A percentile compares a stretch with the other conserved stretches of the same genome.
Conservation (phyloP, 225 moss, liverwort and hornwort genomes). For the Pseudisothecium myosuroides region DNA sequence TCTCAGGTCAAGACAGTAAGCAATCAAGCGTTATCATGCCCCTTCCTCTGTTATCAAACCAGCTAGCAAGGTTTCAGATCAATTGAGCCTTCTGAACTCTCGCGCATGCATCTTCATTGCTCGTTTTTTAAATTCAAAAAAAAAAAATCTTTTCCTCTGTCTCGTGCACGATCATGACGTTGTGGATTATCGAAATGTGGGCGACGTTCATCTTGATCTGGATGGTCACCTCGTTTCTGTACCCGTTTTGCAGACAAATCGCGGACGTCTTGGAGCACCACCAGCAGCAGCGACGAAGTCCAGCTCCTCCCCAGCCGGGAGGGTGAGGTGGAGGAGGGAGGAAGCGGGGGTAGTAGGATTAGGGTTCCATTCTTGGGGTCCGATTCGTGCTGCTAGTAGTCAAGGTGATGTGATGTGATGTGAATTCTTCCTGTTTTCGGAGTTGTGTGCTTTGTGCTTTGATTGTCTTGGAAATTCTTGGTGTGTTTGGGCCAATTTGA, state of each 20-base stretch:
- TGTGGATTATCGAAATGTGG: conserved; percentile 22
- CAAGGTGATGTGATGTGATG: conserved; percentile 2
- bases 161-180: background rate
- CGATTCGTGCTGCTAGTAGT: conserved; percentile 3
- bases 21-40: background rate
- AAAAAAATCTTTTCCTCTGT: too few relatives aligned
- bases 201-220: conserved; percentile 26
- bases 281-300: background rate
- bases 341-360: background rate
- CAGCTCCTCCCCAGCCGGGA: background rate
- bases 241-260: conserved; percentile 20
- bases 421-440: background rate
- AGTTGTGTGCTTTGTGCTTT: background rate
- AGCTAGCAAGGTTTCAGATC: background rate
- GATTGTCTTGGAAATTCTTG: background rate
- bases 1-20: background rate
- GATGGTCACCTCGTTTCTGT: conserved; percentile 11
- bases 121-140: too few relatives aligned
- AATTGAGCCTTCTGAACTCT: background rate
- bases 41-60: background rate
- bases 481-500: background rate
- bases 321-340: background rate
- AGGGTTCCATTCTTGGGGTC: background rate
- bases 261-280: conserved; percentile 6
- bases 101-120: background rate